phyloP scores from a whole-genome alignment of 2,329 filamentous ascomycete species.

The Trichophyton mentagrophytes region DNA sequence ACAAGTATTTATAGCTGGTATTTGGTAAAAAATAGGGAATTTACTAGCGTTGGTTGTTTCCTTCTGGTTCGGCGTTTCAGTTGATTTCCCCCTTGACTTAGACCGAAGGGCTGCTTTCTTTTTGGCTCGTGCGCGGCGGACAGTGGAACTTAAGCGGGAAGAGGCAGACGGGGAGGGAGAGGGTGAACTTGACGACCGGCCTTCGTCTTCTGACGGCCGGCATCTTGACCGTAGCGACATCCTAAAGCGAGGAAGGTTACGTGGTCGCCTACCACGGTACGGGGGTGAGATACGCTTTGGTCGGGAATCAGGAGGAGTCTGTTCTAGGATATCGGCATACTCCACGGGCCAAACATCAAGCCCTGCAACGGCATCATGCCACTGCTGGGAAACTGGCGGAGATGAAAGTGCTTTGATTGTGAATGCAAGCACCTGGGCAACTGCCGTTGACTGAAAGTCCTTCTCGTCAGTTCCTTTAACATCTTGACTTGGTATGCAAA shows the following conservation, averaged over 20 bases:
- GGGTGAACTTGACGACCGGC: conserved; percentile 3
- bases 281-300: conserved; percentile 3
- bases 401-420: conserved; percentile 7
- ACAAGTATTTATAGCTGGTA: too few species aligned
- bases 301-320: conserved; percentile 6
- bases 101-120: not conserved
- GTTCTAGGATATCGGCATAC: conserved; percentile 9
- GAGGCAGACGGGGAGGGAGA: not conserved
- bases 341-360: conserved; percentile 27
- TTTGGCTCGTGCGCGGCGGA: not conserved
- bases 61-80: not conserved
- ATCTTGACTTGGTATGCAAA: conserved; percentile 14
- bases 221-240: conserved; percentile 7
- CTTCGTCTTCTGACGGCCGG: conserved; percentile 2
- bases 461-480: conserved; percentile 8
- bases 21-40: too few species aligned
- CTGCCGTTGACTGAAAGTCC: conserved; percentile 28
- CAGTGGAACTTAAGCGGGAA: not conserved
- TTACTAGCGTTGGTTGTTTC: not conserved
- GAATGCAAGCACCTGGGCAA: conserved; percentile 31
- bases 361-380: conserved; percentile 8
- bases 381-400: conserved; percentile 2
- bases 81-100: not conserved
- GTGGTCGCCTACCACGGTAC: not conserved
- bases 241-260: conserved; percentile 4